Base-by-base conservation (phyloP, 257 asterid genomes). In the Solanum chilense region DNA sequence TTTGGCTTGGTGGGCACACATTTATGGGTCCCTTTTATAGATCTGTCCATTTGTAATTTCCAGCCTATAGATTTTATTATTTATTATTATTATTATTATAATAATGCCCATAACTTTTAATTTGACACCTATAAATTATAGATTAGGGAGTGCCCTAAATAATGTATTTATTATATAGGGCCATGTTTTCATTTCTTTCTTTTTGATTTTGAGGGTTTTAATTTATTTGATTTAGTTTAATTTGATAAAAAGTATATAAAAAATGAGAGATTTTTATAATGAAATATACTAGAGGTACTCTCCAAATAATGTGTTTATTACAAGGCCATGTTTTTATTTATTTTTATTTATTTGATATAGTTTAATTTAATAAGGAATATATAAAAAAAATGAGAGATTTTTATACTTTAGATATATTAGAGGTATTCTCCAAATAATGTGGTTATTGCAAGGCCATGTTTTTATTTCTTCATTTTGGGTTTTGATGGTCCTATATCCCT, bases 1-100 rank as follows among this genome's bases (percentile, higher is more conserved):
- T 78, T 74, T 68, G 69, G 87, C 73, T 87, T 86, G 47, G 45
- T 47, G 83, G 87, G 89, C 83, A 41, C 78, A 83, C 82, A 85
- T 29, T 13, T 27, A 64, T 77, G 84, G 86, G 92, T 91, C 86
- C 92, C 89, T 83, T 77, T 62, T 12, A 78, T 80, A 86, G 90
- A 92, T 92, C 89, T 90, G 94, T 92, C 92, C 89, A 87, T 27
- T 88, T 86, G 42, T 82, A 44, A 6, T 87, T 45, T 86, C 86
- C 69, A 60, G 64, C 88, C 86, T 90, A 87, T 86, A 89, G 78
- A 1, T 27, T 13, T 6, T 12, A 41, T 4, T 76, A 78, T 78
- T 33, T 33, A 33, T 33, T 33, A 33, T 33, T 33, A 33, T 33
- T 33, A 33, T 6, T 5, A 41, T 4, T 75, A 78, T 78, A 10